A percentile compares a stretch with the other conserved stretches of the same genome.
phyloP scores from a whole-genome alignment of 345 rosid genomes.

The Excoecaria cochinchinensis region DNA sequence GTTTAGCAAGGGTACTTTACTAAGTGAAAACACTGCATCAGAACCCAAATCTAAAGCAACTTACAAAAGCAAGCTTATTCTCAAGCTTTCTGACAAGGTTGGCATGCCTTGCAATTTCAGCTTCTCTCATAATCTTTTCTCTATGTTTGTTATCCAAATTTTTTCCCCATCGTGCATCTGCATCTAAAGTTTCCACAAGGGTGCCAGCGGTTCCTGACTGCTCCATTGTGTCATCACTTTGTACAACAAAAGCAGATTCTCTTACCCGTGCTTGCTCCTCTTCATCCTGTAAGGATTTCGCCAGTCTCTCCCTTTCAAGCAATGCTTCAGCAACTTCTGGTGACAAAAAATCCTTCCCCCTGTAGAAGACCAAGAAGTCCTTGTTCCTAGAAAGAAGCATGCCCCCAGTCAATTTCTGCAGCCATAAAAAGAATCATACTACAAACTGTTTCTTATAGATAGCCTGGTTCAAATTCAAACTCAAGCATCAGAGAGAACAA shows the following conservation, averaged over 20 bases:
- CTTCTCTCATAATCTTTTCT: conserved; percentile 62
- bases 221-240: conserved; percentile 34
- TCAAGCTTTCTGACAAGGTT: conserved; percentile 68
- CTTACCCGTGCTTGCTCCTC: conserved; percentile 84
- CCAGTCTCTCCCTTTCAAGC: conserved; percentile 75
- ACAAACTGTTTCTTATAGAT: conserved; percentile 16
- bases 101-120: conserved; percentile 61
- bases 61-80: conserved; percentile 67
- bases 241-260: conserved; percentile 57
- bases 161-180: conserved; percentile 75
- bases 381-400: conserved; percentile 79
- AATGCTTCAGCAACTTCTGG: conserved; percentile 71
- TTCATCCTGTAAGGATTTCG: conserved; percentile 61
- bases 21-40: not conserved
- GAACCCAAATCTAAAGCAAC: conserved; percentile 32
- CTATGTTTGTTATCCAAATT: conserved; percentile 49
- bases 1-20: not conserved
- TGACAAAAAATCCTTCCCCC: conserved; percentile 85
- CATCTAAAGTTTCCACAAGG: conserved; percentile 85
- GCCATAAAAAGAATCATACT: conserved; percentile 25
- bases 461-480: not conserved
- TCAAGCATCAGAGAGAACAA: not conserved
- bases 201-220: conserved; percentile 67
- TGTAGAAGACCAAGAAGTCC: conserved; percentile 88
- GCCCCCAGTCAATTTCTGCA: conserved; percentile 90